These are phyloP conservation scores for Simplicillium aogashimaense DNA, from an alignment of 2,329 filamentous ascomycete species.

Conservation along the genomic window DNA sequence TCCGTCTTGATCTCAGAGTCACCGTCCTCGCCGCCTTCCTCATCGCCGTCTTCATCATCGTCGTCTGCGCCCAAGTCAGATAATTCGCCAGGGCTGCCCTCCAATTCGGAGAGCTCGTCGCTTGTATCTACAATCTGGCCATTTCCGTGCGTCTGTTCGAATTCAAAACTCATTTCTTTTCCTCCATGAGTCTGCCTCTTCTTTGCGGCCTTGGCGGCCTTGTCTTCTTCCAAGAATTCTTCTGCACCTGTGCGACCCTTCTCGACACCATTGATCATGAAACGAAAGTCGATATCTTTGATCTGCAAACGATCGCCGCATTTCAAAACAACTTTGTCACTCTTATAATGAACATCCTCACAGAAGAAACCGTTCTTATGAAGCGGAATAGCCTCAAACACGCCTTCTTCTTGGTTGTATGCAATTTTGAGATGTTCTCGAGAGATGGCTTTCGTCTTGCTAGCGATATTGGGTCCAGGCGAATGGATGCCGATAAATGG, in stretches of 20 bases:
- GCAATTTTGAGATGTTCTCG: slow-evolving; percentile 63
- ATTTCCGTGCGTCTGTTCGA: slow-evolving; percentile 51
- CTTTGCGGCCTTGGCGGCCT: slow-evolving; percentile 22
- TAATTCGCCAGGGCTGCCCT: slow-evolving; percentile 28
- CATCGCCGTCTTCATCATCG: slow-evolving; percentile 22
- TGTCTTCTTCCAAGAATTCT: slow-evolving; percentile 23
- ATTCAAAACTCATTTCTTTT: slow-evolving; percentile 66
- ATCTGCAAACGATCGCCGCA: slow-evolving; percentile 62
- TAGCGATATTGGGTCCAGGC: slow-evolving; percentile 48
- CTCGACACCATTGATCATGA: slow-evolving; percentile 57
- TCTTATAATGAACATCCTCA: slow-evolving; percentile 48
- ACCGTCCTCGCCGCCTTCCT: slow-evolving; percentile 16
- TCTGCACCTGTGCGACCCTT: slow-evolving; percentile 49
- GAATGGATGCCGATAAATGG: slow-evolving; percentile 67
- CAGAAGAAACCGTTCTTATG: slow-evolving; percentile 62
- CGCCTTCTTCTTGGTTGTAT: slow-evolving; percentile 52
- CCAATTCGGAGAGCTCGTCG: slow-evolving; percentile 37
- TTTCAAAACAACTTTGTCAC: slow-evolving; percentile 45
- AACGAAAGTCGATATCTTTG: slow-evolving; percentile 58
- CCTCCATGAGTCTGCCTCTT: slow-evolving; percentile 44
- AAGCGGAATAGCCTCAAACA: slow-evolving; percentile 54
- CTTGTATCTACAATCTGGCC: slow-evolving; percentile 47
- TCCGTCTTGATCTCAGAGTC: slow-evolving; percentile 18
- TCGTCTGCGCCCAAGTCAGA: slow-evolving; percentile 28
- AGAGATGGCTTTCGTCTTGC: slow-evolving; percentile 63